Conservation (phyloP, 805 yeast species). For the Limtongia smithiae region DNA sequence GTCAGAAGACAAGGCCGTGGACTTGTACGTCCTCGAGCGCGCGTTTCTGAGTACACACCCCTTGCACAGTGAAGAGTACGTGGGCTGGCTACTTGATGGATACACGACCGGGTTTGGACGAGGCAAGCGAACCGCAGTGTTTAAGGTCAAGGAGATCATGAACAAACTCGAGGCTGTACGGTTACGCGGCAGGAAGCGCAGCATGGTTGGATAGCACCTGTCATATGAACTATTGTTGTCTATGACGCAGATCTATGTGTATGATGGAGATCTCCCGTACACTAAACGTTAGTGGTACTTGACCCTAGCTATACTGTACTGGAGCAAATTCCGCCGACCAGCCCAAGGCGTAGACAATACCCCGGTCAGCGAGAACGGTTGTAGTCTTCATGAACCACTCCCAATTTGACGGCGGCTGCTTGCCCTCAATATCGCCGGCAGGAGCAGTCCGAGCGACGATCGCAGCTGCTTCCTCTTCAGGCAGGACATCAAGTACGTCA, state of each 20-base stretch:
- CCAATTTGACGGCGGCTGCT: slow-evolving; percentile 12
- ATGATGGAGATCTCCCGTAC: no score
- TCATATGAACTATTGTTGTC: not conserved
- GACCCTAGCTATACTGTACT: not conserved
- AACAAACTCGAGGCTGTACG: slow-evolving; percentile 78
- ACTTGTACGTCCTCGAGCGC: slow-evolving; percentile 86
- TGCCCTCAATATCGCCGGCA: not conserved
- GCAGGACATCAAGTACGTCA: slow-evolving; percentile 34
- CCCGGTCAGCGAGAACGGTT: slow-evolving; percentile 23
- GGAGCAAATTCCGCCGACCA: slow-evolving; percentile 19
- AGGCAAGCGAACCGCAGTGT: slow-evolving; percentile 19
- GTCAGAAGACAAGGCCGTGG: slow-evolving; percentile 96
- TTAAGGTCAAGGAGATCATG: slow-evolving; percentile 45
- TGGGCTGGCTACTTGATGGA: slow-evolving; percentile 69
- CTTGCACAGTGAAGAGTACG: slow-evolving; percentile 57
- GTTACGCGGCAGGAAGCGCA: slow-evolving; percentile 88
- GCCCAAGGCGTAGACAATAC: slow-evolving; percentile 25
- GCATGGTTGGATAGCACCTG: slow-evolving; percentile 72
- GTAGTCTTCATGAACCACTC: slow-evolving; percentile 25
- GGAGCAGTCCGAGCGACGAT: not conserved
- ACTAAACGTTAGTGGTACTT: no score
- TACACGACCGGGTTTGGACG: slow-evolving; percentile 40
- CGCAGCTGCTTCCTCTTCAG: slow-evolving; percentile 7
- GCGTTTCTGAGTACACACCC: slow-evolving; percentile 93
- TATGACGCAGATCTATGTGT: not conserved